A percentile compares a stretch with the other conserved stretches of the same genome.
These are phyloP conservation scores for Phytophthora hibernalis DNA, from an alignment of 352 stramenopile species.

Conservation along the genomic window DNA sequence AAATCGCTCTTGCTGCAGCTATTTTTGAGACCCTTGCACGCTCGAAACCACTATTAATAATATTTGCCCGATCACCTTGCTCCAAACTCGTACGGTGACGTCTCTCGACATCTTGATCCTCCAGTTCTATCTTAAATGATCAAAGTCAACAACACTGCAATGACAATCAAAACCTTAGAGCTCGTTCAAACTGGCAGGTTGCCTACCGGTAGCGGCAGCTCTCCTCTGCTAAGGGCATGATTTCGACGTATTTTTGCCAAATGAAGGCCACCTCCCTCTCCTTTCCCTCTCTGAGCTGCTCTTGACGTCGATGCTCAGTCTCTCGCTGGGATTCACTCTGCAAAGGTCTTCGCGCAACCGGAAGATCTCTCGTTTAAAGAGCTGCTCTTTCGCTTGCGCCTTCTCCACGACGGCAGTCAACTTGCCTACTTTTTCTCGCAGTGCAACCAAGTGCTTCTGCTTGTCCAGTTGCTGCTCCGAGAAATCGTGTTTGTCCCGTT, in stretches of 20 bases:
- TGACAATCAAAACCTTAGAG: background rate
- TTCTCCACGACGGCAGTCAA: constrained; percentile 40
- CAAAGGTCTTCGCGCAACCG: constrained; percentile 68
- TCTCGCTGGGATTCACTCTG: constrained; percentile 66
- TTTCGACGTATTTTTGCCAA: constrained; percentile 73
- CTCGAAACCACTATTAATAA: constrained; percentile 39
- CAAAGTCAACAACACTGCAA: background rate
- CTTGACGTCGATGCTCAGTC: constrained; percentile 54
- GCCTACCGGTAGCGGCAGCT: background rate
- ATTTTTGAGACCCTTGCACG: constrained; percentile 33
- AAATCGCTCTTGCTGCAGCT: constrained; percentile 19
- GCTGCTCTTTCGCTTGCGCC: constrained; percentile 51
- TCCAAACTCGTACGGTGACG: too few relatives aligned
- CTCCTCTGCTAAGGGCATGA: constrained; percentile 32
- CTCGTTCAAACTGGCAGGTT: background rate
- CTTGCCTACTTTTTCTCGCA: constrained; percentile 41
- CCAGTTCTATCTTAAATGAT: too few relatives aligned
- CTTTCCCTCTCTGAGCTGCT: constrained; percentile 60
- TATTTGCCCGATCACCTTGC: too few relatives aligned
- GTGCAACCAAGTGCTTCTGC: constrained; percentile 32
- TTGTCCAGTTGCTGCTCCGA: constrained; percentile 45
- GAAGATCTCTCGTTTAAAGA: constrained; percentile 56
- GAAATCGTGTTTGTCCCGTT: constrained; percentile 28
- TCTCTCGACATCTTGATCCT: too few relatives aligned
- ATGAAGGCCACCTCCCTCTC: constrained; percentile 75